These are phyloP conservation scores for Neonectria magnoliae DNA, from an alignment of 2,329 filamentous ascomycete genomes.

Conservation along the genomic window DNA sequence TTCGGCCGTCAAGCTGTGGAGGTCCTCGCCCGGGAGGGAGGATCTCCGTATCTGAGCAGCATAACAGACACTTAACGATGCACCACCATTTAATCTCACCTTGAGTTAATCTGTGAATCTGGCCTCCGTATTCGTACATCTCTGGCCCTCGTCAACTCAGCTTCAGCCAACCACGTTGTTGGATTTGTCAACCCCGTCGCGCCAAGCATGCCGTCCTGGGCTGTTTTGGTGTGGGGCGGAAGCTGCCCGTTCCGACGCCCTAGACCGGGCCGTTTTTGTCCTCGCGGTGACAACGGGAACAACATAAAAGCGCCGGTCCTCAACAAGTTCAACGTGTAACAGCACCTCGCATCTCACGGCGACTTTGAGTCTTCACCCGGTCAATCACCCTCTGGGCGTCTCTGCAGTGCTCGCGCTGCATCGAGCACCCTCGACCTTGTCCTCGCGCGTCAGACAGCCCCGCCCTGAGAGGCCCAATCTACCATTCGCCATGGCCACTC, in stretches of 20 bases:
- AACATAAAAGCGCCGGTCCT: neutral
- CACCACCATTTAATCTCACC: no score
- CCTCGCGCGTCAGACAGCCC: neutral
- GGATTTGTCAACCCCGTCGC: neutral
- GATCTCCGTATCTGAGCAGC: no score
- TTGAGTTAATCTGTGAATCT: neutral
- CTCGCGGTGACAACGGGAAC: neutral
- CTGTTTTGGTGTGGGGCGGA: conserved; percentile 29
- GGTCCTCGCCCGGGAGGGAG: no score
- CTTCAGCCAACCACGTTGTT: neutral
- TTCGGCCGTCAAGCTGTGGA: no score
- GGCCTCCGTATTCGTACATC: neutral
- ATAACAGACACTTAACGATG: no score
- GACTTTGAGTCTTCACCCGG: neutral
- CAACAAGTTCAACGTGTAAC: neutral
- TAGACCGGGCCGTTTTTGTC: conserved; percentile 32
- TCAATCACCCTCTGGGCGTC: no score
- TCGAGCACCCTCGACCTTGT: neutral
- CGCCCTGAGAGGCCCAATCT: neutral
- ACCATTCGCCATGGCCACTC: conserved; percentile 22
- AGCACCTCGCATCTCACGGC: neutral
- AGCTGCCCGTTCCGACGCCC: conserved; percentile 25
- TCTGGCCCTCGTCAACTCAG: neutral
- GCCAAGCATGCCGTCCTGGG: neutral
- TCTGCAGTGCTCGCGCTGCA: neutral